Evolutionary conservation across 306 rosid genomes (phyloP).

Genomic region (Fragaria iinumae): DNA sequence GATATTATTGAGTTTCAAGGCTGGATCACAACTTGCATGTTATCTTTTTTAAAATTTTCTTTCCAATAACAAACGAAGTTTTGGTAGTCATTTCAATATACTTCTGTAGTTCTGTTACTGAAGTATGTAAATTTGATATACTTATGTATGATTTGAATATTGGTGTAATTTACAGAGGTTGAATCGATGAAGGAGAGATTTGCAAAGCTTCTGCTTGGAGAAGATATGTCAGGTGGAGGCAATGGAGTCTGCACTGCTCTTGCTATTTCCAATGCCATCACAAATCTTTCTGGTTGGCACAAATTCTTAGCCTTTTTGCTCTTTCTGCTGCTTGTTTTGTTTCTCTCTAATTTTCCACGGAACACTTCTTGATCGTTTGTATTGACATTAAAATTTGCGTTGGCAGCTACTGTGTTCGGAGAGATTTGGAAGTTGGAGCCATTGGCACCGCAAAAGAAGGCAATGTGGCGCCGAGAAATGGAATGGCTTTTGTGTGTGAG

Average conservation of each 20-base stretch:
- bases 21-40: not conserved
- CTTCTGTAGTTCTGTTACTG: not conserved
- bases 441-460: constrained; percentile 38
- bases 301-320: not conserved
- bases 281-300: constrained; percentile 46
- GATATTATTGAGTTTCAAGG: not conserved
- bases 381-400: not conserved
- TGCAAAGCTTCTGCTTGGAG: constrained; percentile 51
- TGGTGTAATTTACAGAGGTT: constrained; percentile 25
- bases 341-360: not conserved
- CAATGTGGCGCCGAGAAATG: constrained; percentile 48
- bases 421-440: constrained; percentile 52
- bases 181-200: constrained; percentile 52
- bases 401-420: constrained; percentile 43
- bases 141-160: not conserved
- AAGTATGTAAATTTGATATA: not conserved
- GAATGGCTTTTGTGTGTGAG: constrained; percentile 44
- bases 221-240: constrained; percentile 55
- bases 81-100: not conserved
- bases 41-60: too few relatives aligned
- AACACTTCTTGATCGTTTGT: not conserved
- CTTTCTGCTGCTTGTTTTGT: not conserved
- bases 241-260: constrained; percentile 49
- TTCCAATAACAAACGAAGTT: not conserved
- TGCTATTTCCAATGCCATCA: constrained; percentile 49